Conservation (phyloP, 768 basidiomycete species). For the Pleurotus citrinopileatus region DNA sequence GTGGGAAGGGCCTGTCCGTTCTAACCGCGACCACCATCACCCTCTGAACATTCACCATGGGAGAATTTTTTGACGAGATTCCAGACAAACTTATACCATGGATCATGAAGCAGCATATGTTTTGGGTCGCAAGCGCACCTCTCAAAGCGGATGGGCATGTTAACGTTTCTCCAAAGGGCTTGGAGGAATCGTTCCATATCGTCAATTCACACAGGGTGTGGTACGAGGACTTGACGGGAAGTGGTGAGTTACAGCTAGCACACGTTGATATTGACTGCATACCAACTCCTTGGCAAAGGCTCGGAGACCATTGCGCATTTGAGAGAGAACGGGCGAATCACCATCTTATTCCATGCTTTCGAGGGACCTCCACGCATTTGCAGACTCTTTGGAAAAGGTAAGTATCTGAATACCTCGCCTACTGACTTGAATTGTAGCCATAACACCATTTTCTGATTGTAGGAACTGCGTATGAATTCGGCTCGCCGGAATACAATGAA, state of each 20-base stretch:
- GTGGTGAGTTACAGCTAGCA: conserved; percentile 40
- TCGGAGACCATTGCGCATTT: conserved; percentile 59
- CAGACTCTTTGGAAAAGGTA: conserved; percentile 60
- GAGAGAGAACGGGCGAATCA: conserved; percentile 62
- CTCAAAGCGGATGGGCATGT: conserved; percentile 55
- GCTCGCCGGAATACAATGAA: conserved; percentile 55
- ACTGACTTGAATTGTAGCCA: neutral
- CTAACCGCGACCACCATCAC: neutral
- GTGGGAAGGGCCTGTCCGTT: too few relatives aligned
- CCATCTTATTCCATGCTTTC: conserved; percentile 60
- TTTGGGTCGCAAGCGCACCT: conserved; percentile 71
- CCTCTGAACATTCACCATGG: conserved; percentile 51
- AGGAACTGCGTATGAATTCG: conserved; percentile 64
- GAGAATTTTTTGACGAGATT: conserved; percentile 53
- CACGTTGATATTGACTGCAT: neutral
- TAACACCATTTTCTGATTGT: neutral
- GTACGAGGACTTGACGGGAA: conserved; percentile 76
- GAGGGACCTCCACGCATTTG: conserved; percentile 56
- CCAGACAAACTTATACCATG: conserved; percentile 51
- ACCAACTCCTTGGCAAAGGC: conserved; percentile 31
- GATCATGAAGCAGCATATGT: conserved; percentile 62
- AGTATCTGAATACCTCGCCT: too few relatives aligned
- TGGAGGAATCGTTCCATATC: conserved; percentile 58
- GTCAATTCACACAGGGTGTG: conserved; percentile 52
- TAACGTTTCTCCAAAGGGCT: conserved; percentile 68